Conservation (phyloP, 768 basidiomycete genomes). For the Cyathus striatus region DNA sequence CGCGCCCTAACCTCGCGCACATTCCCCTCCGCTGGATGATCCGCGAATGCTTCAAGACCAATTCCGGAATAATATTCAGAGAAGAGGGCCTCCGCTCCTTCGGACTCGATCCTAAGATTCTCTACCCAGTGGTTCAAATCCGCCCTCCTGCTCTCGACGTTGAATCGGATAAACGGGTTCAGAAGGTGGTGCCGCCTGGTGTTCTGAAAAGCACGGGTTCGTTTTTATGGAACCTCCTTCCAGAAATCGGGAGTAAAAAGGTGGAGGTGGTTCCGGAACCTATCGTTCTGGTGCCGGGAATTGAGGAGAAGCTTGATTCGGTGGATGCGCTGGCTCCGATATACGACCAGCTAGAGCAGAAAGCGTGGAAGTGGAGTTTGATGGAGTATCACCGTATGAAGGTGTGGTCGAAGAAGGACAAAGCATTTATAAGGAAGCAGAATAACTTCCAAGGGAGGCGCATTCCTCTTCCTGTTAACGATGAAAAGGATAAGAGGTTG, state of each 20-base stretch:
- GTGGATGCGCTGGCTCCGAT: conserved; percentile 30
- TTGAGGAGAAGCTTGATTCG: conserved; percentile 36
- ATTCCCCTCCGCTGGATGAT: conserved; percentile 58
- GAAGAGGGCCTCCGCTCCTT: conserved; percentile 1
- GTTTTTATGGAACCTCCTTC: not conserved
- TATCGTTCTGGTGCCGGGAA: conserved; percentile 15
- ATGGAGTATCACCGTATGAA: not conserved
- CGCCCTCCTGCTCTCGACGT: not conserved
- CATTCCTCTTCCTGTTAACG: not conserved
- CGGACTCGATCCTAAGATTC: not conserved
- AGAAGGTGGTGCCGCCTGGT: not conserved
- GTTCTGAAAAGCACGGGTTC: not conserved
- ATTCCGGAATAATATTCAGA: conserved; percentile 40
- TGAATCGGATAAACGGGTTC: not conserved
- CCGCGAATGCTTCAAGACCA: conserved; percentile 36
- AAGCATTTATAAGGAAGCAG: not conserved
- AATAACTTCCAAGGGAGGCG: not conserved
- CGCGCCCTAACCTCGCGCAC: conserved; percentile 39
- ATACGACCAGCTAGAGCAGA: conserved; percentile 34
- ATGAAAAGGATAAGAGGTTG: no score
- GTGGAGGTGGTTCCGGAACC: conserved; percentile 1
- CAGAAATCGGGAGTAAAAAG: not conserved
- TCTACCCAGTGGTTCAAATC: not conserved
- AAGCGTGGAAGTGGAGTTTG: conserved; percentile 1
- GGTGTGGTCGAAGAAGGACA: no score